These are phyloP conservation scores for Hygrocybe punicea DNA, from an alignment of 768 basidiomycete genomes.

Conservation along the genomic window DNA sequence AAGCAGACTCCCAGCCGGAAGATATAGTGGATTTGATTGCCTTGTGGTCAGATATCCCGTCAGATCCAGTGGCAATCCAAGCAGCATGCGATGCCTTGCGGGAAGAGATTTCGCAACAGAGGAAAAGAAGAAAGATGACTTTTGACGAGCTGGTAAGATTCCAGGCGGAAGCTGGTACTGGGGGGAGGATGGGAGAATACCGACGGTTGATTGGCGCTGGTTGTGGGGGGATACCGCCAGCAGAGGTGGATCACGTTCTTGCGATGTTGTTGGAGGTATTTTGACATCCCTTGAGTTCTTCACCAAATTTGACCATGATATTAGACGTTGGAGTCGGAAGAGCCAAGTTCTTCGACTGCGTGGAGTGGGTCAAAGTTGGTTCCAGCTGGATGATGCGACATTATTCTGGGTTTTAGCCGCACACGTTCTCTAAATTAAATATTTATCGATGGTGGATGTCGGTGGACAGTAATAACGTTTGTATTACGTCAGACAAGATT, in stretches of 20 bases:
- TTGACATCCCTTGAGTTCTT: slow-evolving; percentile 6
- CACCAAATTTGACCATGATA: background rate
- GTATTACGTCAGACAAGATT: slow-evolving; percentile 5
- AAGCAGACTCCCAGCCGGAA: slow-evolving; percentile 46
- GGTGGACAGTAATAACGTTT: no score
- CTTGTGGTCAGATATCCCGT: slow-evolving; percentile 56
- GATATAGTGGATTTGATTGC: slow-evolving; percentile 62
- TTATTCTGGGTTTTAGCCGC: no score
- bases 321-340: slow-evolving; percentile 80
- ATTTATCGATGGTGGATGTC: no score
- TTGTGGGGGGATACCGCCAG: slow-evolving; percentile 78
- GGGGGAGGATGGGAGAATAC: slow-evolving; percentile 86
- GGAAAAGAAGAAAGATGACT: slow-evolving; percentile 63
- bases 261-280: slow-evolving; percentile 80
- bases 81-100: slow-evolving; percentile 57
- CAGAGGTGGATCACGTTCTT: slow-evolving; percentile 86
- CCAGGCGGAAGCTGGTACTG: slow-evolving; percentile 88
- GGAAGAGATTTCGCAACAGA: slow-evolving; percentile 61
- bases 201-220: slow-evolving; percentile 84
- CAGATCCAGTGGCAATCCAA: slow-evolving; percentile 51
- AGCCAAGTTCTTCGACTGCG: slow-evolving; percentile 58
- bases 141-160: slow-evolving; percentile 77
- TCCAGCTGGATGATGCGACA: slow-evolving; percentile 29
- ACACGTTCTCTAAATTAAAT: no score
- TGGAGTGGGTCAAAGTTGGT: slow-evolving; percentile 43